Evolutionary conservation across 495 filamentous ascomycete species (phyloP), one percentile per base, ranked within the genome.

Genomic region (Parathielavia hyrcaniae): DNA sequence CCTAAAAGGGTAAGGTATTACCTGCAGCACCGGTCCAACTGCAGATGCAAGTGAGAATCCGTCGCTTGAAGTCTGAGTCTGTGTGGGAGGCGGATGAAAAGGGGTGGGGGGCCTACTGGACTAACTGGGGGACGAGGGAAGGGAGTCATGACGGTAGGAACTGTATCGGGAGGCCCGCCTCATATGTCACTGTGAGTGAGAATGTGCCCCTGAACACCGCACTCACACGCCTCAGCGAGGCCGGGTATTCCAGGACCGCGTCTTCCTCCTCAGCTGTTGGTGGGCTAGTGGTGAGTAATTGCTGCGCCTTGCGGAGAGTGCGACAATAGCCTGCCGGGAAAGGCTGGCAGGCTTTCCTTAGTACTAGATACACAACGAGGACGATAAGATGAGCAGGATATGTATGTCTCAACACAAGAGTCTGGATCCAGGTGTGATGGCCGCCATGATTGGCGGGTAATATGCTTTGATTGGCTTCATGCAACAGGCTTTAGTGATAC

Each of bases 401-500:
- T 9, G 26, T 9, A 49, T 56, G 39, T 43, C 36, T 34, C 34
- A 26, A 22, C 35, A 26, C 8, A 26, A 17, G 20, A 17, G 19
- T 11, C 12, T 4, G 1, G 7, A 14, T 1, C 32, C 16, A 11
- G 20, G 35, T 35, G 54, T 49, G 54, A 50, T 14, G 22, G 50
- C 56, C 35, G 39, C 30, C 39, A 45, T 48, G 51, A 50, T 51
- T 61, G 50, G 55, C 43, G 47, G 61, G 51, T 53, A 64, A 61
- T 56, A 51, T 57, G 52, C 47, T 57, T 57, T 61, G 50, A 60
- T 57, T 62, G 59, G 55, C 58, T 59, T 55, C 50, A 59, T 65
- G 62, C 59, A 60, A 39, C 45, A 46, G 53, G 57, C 53, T 56
- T 30, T 60, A 60, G 50, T 60, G 61, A 53, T 65, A 65, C 63